A percentile compares a stretch with the other conserved stretches of the same genome.
phyloP scores from a whole-genome alignment of 371 early-diverging fungal genomes.

The Syncephalastrum monosporum region DNA sequence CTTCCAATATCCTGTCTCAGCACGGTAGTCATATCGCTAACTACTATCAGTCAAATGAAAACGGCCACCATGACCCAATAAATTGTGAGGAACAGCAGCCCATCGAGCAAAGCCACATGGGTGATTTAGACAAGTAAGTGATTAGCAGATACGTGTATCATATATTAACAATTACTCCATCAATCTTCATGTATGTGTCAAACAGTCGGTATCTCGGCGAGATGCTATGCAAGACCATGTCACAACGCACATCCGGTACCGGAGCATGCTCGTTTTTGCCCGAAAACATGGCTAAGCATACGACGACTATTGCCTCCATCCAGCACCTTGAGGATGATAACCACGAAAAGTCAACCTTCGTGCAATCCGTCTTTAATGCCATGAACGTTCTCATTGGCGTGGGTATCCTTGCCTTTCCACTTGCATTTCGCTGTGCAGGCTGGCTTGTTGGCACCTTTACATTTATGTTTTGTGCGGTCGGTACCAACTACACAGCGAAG shows the following conservation, averaged over 20 bases:
- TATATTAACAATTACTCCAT: too few species aligned
- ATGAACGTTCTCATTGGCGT: conserved; percentile 66
- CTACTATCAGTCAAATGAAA: background rate
- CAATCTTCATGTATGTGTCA: too few species aligned
- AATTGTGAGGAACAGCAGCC: background rate
- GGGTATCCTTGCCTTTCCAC: conserved; percentile 44
- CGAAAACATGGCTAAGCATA: conserved; percentile 10
- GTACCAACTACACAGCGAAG: conserved; percentile 58
- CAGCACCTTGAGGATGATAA: background rate
- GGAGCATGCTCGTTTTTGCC: conserved; percentile 7
- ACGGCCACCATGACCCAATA: background rate
- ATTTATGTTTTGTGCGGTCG: conserved; percentile 43
- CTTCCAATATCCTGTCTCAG: background rate
- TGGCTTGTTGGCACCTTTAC: conserved; percentile 58
- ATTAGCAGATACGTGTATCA: too few species aligned
- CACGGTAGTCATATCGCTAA: background rate
- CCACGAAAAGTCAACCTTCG: conserved; percentile 23
- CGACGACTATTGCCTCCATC: conserved; percentile 18
- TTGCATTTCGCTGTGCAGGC: conserved; percentile 32
- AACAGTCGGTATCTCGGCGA: too few species aligned
- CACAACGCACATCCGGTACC: too few species aligned
- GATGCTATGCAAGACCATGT: too few species aligned
- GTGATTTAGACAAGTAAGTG: background rate
- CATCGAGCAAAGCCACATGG: background rate
- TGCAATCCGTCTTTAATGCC: conserved; percentile 53